Evolutionary conservation across 345 rosid genomes (phyloP).

Genomic region (Pugionium dolabratum): DNA sequence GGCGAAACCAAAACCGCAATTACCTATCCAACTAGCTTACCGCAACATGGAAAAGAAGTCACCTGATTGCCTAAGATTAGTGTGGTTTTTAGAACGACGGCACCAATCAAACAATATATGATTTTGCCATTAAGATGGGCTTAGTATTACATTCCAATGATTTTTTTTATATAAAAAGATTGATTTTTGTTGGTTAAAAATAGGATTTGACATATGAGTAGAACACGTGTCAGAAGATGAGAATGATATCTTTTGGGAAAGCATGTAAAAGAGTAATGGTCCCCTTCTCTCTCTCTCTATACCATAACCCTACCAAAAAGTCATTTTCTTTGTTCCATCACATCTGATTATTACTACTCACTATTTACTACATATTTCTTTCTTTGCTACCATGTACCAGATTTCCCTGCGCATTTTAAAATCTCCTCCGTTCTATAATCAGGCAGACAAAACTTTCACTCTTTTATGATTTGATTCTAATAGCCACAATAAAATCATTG

Average conservation of each 20-base stretch:
- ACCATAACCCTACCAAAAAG: slow-evolving; percentile 21
- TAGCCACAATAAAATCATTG: not conserved
- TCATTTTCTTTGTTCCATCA: slow-evolving; percentile 40
- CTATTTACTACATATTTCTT: not conserved
- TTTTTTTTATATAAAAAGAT: too few species aligned
- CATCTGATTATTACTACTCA: slow-evolving; percentile 44
- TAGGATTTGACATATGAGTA: slow-evolving; percentile 35
- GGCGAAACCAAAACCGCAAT: too few species aligned
- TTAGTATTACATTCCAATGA: too few species aligned
- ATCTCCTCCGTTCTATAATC: slow-evolving; percentile 8
- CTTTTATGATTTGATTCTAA: slow-evolving; percentile 28
- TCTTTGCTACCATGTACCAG: slow-evolving; percentile 24
- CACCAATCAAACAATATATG: too few species aligned
- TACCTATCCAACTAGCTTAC: too few species aligned
- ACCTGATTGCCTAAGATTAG: too few species aligned
- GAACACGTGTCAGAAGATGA: slow-evolving; percentile 35
- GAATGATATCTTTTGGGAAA: slow-evolving; percentile 34
- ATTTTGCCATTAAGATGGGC: too few species aligned
- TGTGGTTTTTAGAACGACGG: too few species aligned
- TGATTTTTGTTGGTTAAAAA: too few species aligned
- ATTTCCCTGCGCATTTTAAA: slow-evolving; percentile 16
- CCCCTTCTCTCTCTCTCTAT: slow-evolving; percentile 8
- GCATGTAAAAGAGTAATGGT: slow-evolving; percentile 35
- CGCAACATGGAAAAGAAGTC: too few species aligned
- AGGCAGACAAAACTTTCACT: slow-evolving; percentile 40